Conservation (phyloP, 2,329 filamentous ascomycete genomes). For the Talaromyces sp. region DNA sequence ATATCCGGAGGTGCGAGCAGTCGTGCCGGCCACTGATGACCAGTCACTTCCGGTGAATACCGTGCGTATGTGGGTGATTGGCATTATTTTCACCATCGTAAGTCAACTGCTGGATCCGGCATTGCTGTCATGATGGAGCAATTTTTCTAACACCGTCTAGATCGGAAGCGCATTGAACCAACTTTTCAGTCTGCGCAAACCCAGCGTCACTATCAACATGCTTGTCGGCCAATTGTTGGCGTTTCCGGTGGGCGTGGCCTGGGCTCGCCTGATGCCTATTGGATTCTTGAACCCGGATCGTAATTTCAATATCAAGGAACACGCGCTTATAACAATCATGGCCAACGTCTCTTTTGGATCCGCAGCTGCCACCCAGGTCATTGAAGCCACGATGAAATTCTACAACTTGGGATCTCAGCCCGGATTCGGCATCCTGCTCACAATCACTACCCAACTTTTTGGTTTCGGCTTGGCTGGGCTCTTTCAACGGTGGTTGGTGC, state of each 20-base stretch:
- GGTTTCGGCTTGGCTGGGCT: constrained; percentile 60
- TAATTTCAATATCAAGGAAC: constrained; percentile 35
- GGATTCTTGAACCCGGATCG: constrained; percentile 39
- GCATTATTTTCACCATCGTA: constrained; percentile 32
- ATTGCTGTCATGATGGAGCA: neutral
- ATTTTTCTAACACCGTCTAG: constrained; percentile 11
- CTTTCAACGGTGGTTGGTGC: constrained; percentile 51
- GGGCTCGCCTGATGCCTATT: constrained; percentile 33
- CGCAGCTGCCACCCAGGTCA: constrained; percentile 31
- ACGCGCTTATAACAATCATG: constrained; percentile 41
- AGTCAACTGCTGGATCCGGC: constrained; percentile 3
- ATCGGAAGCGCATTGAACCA: constrained; percentile 33
- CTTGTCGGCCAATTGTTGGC: constrained; percentile 39
- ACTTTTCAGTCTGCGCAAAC: constrained; percentile 33
- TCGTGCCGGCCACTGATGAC: constrained; percentile 28
- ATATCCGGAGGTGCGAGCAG: constrained; percentile 33
- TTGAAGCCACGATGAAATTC: constrained; percentile 39
- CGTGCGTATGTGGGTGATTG: constrained; percentile 33
- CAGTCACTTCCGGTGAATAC: constrained; percentile 26
- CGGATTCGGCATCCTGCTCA: constrained; percentile 55
- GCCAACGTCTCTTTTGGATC: constrained; percentile 45
- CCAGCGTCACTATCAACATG: constrained; percentile 33
- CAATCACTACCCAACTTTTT: constrained; percentile 56
- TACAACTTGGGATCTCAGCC: constrained; percentile 54
- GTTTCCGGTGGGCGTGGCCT: constrained; percentile 38